These are phyloP conservation scores for Fraxinus platypoda DNA, from an alignment of 305 asterid genomes.

Conservation along the genomic window DNA sequence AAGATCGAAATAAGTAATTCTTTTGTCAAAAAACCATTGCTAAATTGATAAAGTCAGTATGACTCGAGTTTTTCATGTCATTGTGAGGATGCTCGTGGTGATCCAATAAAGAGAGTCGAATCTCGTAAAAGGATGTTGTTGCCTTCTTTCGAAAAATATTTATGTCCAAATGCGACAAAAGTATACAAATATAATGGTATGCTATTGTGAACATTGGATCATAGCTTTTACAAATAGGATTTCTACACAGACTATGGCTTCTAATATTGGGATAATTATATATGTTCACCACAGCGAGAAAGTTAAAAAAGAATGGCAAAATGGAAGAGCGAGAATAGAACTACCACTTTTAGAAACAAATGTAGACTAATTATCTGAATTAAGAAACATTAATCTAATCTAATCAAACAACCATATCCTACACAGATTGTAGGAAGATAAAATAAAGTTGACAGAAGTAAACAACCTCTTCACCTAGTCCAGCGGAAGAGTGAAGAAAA, in stretches of 20 bases:
- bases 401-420: not conserved
- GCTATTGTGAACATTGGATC: not conserved
- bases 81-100: not conserved
- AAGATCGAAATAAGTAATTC: not conserved
- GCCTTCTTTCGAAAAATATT: too few species aligned
- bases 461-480: slow-evolving; percentile 4
- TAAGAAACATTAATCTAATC: not conserved
- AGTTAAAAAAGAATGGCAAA: not conserved
- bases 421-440: not conserved
- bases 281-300: not conserved
- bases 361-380: not conserved
- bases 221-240: not conserved
- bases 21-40: not conserved
- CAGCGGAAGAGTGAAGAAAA: not conserved
- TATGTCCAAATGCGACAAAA: not conserved
- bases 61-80: not conserved
- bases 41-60: not conserved
- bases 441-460: not conserved
- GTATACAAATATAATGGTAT: not conserved
- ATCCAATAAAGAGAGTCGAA: not conserved
- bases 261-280: not conserved
- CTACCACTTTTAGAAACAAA: not conserved
- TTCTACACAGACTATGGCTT: not conserved
- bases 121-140: not conserved
- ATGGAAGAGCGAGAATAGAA: not conserved